These are phyloP conservation scores for Starmerella vaccinii DNA, from an alignment of 805 yeast genomes.

Conservation along the genomic window DNA sequence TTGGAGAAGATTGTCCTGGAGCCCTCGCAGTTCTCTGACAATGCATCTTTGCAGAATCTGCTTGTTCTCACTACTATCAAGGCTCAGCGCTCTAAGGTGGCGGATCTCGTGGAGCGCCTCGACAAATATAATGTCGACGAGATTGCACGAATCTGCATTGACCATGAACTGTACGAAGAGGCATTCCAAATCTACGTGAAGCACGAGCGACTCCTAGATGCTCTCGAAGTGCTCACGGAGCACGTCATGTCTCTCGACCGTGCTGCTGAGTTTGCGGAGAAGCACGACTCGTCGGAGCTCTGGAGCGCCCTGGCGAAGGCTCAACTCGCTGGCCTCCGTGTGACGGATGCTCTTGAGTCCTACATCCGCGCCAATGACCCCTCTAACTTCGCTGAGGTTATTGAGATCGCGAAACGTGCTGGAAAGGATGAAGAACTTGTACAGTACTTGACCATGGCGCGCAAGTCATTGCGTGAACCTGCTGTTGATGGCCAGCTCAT, in stretches of 20 bases:
- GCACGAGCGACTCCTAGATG: constrained; percentile 64
- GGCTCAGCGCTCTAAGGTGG: constrained; percentile 81
- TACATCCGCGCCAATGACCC: constrained; percentile 90
- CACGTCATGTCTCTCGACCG: constrained; percentile 90
- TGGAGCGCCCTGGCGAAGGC: constrained; percentile 97
- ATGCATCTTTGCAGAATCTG: constrained; percentile 88
- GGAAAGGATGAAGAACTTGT: constrained; percentile 92
- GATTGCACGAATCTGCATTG: constrained; percentile 85
- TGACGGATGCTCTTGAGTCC: constrained; percentile 83
- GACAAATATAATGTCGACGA: constrained; percentile 88
- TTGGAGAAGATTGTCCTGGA: constrained; percentile 92
- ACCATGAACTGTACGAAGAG: constrained; percentile 80
- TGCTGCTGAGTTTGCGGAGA: constrained; percentile 87
- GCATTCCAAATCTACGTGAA: constrained; percentile 88
- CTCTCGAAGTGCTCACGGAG: constrained; percentile 83
- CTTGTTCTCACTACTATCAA: constrained; percentile 88
- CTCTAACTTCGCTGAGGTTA: constrained; percentile 77
- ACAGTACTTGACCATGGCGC: constrained; percentile 80
- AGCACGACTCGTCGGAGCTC: constrained; percentile 69
- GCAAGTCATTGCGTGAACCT: constrained; percentile 83
- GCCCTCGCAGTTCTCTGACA: constrained; percentile 94
- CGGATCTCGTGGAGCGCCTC: constrained; percentile 73
- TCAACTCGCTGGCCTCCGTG: constrained; percentile 84
- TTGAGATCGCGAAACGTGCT: constrained; percentile 89
- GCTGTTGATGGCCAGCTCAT: constrained; percentile 85